Evolutionary conservation across 2,329 filamentous ascomycete genomes (phyloP), one percentile per base, ranked within the genome.

Genomic region (Monilinia fructigena): DNA sequence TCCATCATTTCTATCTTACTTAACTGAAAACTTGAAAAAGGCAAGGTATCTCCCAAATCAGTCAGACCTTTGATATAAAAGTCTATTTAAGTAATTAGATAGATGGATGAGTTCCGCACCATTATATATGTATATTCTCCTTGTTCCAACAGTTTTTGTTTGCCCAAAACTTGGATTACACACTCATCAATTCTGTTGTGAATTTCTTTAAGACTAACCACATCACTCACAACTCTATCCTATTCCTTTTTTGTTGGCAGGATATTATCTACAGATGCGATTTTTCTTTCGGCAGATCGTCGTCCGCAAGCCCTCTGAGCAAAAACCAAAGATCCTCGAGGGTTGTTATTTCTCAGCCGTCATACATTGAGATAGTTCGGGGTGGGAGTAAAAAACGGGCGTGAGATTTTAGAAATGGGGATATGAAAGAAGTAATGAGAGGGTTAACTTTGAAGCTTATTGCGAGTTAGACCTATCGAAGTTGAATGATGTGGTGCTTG

Each of bases 371-470:
- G 55, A 45, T 40, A 14, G 55, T 58, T 40, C n/a, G n/a, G n/a
- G 7, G 55, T 58, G 62, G 20, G n/a, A 31, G 53, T n/a, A 42
- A 53, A 64, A 48, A 45, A 26, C 56, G n/a, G 42, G 28, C 11
- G 53, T 56, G 35, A 50, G 62, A 64, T 64, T 64, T 64, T 56
- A 50, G 53, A 38, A 38, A 28, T 26, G 18, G 8, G 31, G n/a
- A 58, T 40, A n/a, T 58, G 42, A 58, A 58, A 26, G 28, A n/a
- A 28, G 31, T 16, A 31, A 26, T 38, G 38, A 35, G 28, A 60
- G 45, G 63, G 47, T 60, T 65, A 53, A 53, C 63, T 45, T 60
- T 45, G 55, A 45, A 60, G 47, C 55, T 40, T 38, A 42, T 60
- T 26, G 4, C n/a, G 18, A 26, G 23, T 23, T 23, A 42, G 42